Conservation (phyloP, 805 yeast species). For the Yamadazyma tumulicola region DNA sequence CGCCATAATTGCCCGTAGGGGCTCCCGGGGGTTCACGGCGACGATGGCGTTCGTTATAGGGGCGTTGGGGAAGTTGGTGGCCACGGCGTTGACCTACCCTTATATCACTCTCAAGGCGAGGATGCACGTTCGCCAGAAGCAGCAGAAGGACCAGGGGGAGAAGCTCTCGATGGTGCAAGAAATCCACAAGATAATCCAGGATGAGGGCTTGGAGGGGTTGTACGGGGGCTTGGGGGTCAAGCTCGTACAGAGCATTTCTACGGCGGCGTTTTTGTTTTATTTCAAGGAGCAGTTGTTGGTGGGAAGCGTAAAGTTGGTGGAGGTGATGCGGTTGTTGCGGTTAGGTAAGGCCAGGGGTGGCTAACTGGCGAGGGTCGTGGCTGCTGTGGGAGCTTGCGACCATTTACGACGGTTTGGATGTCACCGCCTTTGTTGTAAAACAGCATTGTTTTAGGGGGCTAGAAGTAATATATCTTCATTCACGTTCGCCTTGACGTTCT, state of each 20-base stretch:
- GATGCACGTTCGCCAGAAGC: slow-evolving; percentile 64
- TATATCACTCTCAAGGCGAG: slow-evolving; percentile 86
- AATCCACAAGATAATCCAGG: slow-evolving; percentile 54
- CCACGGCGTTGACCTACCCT: slow-evolving; percentile 89
- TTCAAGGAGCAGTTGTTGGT: slow-evolving; percentile 82
- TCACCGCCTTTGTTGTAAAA: too few relatives aligned
- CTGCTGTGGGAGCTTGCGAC: too few relatives aligned
- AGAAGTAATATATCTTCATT: too few relatives aligned
- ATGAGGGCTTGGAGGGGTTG: slow-evolving; percentile 73
- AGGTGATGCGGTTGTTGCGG: slow-evolving; percentile 32
- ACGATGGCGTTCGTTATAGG: slow-evolving; percentile 82
- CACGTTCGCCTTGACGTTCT: too few relatives aligned
- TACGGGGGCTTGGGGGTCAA: slow-evolving; percentile 82
- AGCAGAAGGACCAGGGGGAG: slow-evolving; percentile 15
- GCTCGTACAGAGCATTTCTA: slow-evolving; percentile 75
- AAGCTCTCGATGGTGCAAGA: slow-evolving; percentile 38
- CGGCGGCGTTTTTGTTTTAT: slow-evolving; percentile 86
- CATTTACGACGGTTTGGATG: too few relatives aligned
- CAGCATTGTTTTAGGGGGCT: too few relatives aligned
- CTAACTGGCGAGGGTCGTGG: too few relatives aligned
- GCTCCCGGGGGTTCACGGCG: slow-evolving; percentile 53
- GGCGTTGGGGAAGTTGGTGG: slow-evolving; percentile 82
- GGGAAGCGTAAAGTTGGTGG: slow-evolving; percentile 54
- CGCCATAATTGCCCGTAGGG: slow-evolving; percentile 51
- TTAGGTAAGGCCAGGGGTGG: too few relatives aligned